These are phyloP conservation scores for Debaryomyces fabryi DNA, from an alignment of 1,139 yeast genomes.

Conservation along the genomic window DNA sequence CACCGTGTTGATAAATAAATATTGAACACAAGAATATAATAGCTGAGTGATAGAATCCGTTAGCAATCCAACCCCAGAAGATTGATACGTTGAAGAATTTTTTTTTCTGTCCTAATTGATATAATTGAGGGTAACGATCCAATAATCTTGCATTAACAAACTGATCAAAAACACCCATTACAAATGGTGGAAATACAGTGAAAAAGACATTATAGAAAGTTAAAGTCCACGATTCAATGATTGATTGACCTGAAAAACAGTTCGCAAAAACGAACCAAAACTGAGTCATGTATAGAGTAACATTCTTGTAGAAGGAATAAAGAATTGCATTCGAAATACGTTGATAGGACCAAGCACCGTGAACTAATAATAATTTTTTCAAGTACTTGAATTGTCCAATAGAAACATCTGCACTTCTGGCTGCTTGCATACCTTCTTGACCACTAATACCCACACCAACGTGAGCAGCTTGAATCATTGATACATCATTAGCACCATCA, in stretches of 20 bases:
- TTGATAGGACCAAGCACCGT: conserved; percentile 98
- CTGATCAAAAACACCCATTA: conserved; percentile 95
- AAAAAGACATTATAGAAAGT: conserved; percentile 95
- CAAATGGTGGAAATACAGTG: conserved; percentile 94
- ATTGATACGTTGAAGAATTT: conserved; percentile 87
- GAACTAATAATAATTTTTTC: conserved; percentile 81
- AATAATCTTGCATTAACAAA: conserved; percentile 88
- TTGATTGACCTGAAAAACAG: conserved; percentile 93
- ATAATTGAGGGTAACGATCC: conserved; percentile 90
- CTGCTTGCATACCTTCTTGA: conserved; percentile 99
- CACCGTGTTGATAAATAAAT: conserved; percentile 70
- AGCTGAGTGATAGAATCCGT: conserved; percentile 94
- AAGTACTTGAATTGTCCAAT: conserved; percentile 93
- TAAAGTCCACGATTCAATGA: conserved; percentile 97
- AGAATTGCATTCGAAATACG: conserved; percentile 89
- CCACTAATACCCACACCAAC: conserved; percentile 99
- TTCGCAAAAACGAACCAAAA: conserved; percentile 96
- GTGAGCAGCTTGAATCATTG: conserved; percentile 98
- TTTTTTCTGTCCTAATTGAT: conserved; percentile 86
- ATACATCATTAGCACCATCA: conserved; percentile 98
- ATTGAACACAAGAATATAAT: conserved; percentile 75
- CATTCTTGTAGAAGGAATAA: conserved; percentile 93
- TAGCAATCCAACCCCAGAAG: conserved; percentile 96
- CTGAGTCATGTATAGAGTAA: conserved; percentile 94
- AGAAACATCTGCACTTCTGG: conserved; percentile 95